These are phyloP conservation scores for Candida alai DNA, from an alignment of 805 yeast species.

Conservation along the genomic window DNA sequence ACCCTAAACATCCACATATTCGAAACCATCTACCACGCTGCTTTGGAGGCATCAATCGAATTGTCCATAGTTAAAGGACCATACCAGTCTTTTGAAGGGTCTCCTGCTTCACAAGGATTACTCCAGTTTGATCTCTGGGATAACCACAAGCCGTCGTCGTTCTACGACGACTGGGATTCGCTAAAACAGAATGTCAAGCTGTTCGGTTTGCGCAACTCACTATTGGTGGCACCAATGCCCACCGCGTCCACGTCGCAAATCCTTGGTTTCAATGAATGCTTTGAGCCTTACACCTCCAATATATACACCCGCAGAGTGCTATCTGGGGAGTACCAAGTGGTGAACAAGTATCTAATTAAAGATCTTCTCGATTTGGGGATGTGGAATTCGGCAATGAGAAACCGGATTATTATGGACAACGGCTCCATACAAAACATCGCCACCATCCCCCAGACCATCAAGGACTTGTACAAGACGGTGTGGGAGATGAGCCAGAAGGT, in stretches of 20 bases:
- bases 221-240: constrained; percentile 94
- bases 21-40: constrained; percentile 94
- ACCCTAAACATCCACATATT: constrained; percentile 77
- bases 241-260: constrained; percentile 98
- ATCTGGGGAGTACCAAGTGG: constrained; percentile 92
- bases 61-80: constrained; percentile 66
- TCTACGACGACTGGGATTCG: constrained; percentile 79
- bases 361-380: constrained; percentile 79
- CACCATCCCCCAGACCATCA: constrained; percentile 69
- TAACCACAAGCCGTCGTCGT: constrained; percentile 64
- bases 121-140: constrained; percentile 92
- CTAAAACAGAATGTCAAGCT: constrained; percentile 55
- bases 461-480: constrained; percentile 83
- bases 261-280: constrained; percentile 89
- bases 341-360: constrained; percentile 77
- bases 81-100: constrained; percentile 72
- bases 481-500: constrained; percentile 93
- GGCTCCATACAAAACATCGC: constrained; percentile 84
- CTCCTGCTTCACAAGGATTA: constrained; percentile 84
- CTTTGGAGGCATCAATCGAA: constrained; percentile 83
- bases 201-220: constrained; percentile 81
- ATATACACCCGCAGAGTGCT: constrained; percentile 86
- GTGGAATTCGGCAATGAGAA: constrained; percentile 80
- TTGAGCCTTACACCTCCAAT: constrained; percentile 94
- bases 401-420: constrained; percentile 65